Base-by-base conservation (phyloP, 2,329 filamentous ascomycete genomes). In the Paecilomyces dactylethromorphus region DNA sequence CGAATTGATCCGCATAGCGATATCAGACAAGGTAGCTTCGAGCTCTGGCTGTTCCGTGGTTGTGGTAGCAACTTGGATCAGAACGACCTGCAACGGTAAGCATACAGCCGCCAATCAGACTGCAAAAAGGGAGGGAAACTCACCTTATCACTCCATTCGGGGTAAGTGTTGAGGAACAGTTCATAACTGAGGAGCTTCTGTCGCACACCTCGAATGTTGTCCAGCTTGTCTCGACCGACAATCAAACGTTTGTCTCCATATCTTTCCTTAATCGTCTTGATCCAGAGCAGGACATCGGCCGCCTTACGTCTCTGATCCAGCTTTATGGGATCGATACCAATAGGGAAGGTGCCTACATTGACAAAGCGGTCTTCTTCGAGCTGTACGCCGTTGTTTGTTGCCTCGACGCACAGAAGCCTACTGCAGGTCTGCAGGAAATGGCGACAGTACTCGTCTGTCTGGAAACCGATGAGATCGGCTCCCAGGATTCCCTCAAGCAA, bases 381-480 rank as follows among this genome's bases (percentile, higher is more conserved):
- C 71, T 97, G 90, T 1, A 97, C 82, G 1, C 94, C 93, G 50
- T 96, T 89, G 1, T 87, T 87, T 0, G 90, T 93, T 1, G 92
- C 92, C 73, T 97, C 93, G 0, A 95, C 91, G n/a, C 85, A 88
- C 39, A 97, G 82, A 13, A 97, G 82, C 33, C 94, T 89, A 72
- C 91, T 96, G 81, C 93, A 97, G 0, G 93, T 97, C 75, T 97
- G 92, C 55, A 97, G 80, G 74, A 97, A 97, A 76, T 97, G 94
- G 13, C 93, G 87, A 3, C 90, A 89, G 69, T 97, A 97, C 74
- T 97, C 93, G 58, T 88, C 86, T 24, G 92, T 96, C 76, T 97
- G 93, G 76, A 97, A 97, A 1, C 91, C 92, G 62, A 97, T 85
- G 12, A 97, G 80, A 66, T 97, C 96, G 58, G 94, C 91, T 10